Conservation (phyloP, 208 protist genomes). For the Porcisia hertigi region DNA sequence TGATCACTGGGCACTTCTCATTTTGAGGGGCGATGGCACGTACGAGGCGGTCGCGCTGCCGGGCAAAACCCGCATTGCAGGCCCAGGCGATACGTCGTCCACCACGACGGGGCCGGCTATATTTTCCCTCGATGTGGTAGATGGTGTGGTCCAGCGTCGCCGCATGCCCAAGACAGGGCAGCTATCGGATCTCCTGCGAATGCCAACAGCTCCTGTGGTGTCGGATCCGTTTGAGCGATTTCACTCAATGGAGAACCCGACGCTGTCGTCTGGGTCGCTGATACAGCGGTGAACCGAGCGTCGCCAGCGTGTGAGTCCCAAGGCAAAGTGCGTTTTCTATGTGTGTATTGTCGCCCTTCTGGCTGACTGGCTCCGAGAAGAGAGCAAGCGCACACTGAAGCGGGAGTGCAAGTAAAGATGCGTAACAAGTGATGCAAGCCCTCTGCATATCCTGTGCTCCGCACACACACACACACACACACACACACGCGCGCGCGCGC, state of each 20-base stretch:
- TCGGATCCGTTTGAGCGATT: conserved; percentile 83
- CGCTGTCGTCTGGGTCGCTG: conserved; percentile 56
- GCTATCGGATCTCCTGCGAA: conserved; percentile 54
- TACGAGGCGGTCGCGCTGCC: conserved; percentile 70
- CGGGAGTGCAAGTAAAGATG: too few relatives aligned
- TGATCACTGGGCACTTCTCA: conserved; percentile 85
- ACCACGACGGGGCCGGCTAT: conserved; percentile 38
- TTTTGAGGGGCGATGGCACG: conserved; percentile 64
- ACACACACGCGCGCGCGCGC: neutral
- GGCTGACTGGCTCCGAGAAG: too few relatives aligned
- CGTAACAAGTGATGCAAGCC: too few relatives aligned
- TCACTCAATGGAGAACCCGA: conserved; percentile 85
- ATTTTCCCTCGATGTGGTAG: conserved; percentile 71
- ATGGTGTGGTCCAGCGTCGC: conserved; percentile 30
- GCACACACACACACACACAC: neutral
- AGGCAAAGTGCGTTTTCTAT: neutral
- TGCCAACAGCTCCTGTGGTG: conserved; percentile 61
- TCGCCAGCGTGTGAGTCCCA: too few relatives aligned
- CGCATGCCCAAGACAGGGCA: conserved; percentile 33
- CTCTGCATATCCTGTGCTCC: too few relatives aligned
- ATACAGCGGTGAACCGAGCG: conserved; percentile 23
- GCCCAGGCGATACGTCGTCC: conserved; percentile 6
- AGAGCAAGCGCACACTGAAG: too few relatives aligned
- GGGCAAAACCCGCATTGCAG: conserved; percentile 44
- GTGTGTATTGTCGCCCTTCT: neutral